These are phyloP conservation scores for Penicillium sumatraense DNA, from an alignment of 2,329 filamentous ascomycete genomes.

Conservation along the genomic window DNA sequence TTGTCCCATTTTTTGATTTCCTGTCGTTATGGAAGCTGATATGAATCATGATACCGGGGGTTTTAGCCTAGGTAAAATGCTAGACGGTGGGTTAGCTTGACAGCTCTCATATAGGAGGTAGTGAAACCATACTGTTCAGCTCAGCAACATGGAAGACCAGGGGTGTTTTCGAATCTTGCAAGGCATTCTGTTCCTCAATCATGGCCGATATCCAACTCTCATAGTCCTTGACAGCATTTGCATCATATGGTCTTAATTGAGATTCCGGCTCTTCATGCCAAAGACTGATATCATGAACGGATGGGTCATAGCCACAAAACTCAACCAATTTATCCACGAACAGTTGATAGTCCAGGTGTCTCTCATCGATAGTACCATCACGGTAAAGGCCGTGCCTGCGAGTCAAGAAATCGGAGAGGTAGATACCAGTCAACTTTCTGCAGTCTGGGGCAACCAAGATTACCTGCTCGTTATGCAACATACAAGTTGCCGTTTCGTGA, in stretches of 20 bases:
- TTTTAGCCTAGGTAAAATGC: neutral
- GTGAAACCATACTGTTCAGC: neutral
- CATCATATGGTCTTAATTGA: neutral
- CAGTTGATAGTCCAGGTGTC: neutral
- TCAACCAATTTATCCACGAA: neutral
- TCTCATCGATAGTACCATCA: neutral
- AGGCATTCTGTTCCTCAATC: conserved; percentile 4
- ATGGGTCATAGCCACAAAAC: neutral
- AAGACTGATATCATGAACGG: neutral
- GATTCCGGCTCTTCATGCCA: neutral
- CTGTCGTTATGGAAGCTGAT: neutral
- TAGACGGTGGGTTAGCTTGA: neutral
- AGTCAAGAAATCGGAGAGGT: neutral
- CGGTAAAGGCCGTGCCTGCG: neutral
- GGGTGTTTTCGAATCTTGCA: neutral
- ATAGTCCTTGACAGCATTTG: neutral
- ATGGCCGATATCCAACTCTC: conserved; percentile 1
- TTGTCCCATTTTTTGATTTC: neutral
- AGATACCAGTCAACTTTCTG: neutral
- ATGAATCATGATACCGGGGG: neutral
- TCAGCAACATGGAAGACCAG: conserved; percentile 2
- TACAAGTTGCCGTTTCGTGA: neutral
- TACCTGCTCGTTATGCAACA: neutral
- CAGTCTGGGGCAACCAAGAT: neutral
- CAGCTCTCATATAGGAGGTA: neutral